Percentiles rank a stretch among this genome's conserved stretches.
These are phyloP conservation scores for Haplosporangium gracile DNA, from an alignment of 192 early-diverging fungal genomes.

Conservation along the genomic window DNA sequence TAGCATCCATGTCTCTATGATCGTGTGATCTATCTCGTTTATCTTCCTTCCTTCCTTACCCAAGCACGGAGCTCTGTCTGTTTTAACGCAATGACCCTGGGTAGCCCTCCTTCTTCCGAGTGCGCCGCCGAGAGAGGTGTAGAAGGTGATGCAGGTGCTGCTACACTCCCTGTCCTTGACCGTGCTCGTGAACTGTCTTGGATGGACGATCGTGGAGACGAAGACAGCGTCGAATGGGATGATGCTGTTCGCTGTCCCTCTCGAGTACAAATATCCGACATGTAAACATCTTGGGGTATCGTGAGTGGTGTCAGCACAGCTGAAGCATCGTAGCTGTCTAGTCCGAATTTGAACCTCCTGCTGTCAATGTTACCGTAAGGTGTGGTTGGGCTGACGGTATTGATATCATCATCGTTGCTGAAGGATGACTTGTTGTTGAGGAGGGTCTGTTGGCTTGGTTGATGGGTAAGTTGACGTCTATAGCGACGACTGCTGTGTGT, in stretches of 20 bases:
- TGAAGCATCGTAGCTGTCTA: no score
- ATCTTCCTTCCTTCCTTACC: background rate
- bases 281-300: background rate
- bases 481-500: background rate
- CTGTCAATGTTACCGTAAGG: no score
- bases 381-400: no score
- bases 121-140: background rate
- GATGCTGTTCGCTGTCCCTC: background rate
- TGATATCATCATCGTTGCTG: background rate
- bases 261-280: background rate
- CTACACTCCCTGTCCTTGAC: background rate
- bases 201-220: background rate
- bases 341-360: no score
- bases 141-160: background rate
- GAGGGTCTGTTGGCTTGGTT: background rate
- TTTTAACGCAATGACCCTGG: slow-evolving; percentile 19
- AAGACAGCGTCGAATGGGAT: background rate
- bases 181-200: background rate
- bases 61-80: slow-evolving; percentile 26
- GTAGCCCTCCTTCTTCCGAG: background rate
- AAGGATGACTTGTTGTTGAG: background rate
- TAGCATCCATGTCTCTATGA: background rate
- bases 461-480: background rate
- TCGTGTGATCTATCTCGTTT: background rate
- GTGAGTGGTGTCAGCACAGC: background rate